Evolutionary conservation across 495 filamentous ascomycete species (phyloP), one percentile per base, ranked within the genome.

Genomic region (Articulospora tetracladia): DNA sequence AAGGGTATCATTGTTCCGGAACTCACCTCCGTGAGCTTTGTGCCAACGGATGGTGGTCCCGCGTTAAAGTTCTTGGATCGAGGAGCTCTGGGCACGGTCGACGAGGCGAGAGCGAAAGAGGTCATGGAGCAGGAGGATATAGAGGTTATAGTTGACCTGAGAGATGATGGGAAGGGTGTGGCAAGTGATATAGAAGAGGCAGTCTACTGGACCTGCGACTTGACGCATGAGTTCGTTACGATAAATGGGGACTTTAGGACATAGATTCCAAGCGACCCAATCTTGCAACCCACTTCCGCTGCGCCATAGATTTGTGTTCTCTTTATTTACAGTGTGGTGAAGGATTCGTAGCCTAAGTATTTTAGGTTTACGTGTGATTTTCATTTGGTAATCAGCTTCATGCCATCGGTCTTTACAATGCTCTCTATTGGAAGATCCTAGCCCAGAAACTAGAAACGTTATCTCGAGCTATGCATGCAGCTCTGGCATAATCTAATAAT

Each of bases 151-250:
- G 44, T 47, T 19, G 22, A 47, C n/a, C 22, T 47, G 17, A 47
- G 44, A 28, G 88, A 92, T 75, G 90, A 92, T 55, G 75, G 86
- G 30, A 83, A 92, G 27, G 81, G 86, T 63, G 74, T 92, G 19
- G 85, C 83, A 39, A 78, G 75, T 20, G 86, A 87, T 27, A 73
- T 76, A 55, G 84, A 91, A 70, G 84, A 93, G 72, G 89, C 87
- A 12, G 83, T 85, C 12, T 92, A 91, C 73, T 97, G 90, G 87
- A 96, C 93, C 59, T 97, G 93, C 72, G 94, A 97, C 76, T 93
- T 55, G 17, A 55, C 52, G 17, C 52, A 55, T 22, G 52, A 55
- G 28, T 55, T 55, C 34, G 52, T 55, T 15, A 55, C 28, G 3
- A 36, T 55, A 32, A 30, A 55, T 27, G 28, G 52, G 17, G 52